Base-by-base conservation (phyloP, 2,329 filamentous ascomycete genomes). In the Rhynchosporium agropyri region DNA sequence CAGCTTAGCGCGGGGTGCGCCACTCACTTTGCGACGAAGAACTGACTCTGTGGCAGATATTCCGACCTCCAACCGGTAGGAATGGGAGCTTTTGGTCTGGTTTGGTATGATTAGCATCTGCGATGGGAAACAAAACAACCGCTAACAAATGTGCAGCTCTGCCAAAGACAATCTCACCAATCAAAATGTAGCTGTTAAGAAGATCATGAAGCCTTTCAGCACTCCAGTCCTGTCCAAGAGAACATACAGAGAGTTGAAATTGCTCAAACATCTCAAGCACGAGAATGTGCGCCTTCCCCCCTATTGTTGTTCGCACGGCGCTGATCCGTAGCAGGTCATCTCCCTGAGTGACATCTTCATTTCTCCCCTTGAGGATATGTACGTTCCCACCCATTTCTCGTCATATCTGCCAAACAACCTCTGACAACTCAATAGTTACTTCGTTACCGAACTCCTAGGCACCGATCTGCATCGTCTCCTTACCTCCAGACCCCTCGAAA, bases 141-240 rank as follows among this genome's bases (percentile, higher is more conserved):
- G 51, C 65, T 72, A 56, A 72, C 66, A 20, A 13, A 40, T 42
- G 50, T 60, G 71, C 76, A 98, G 94, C 80, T 98, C 95, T 68
- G 95, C 95, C 63, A 94, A 92, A 80, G 95, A 99, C 78, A 93
- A 98, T 81, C 92, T 99, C 79, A 98, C 95, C 65, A 91, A 86
- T 77, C 93, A 97, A 78, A 92, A 93, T 79, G 95, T 99, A 66
- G 95, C 95, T 64, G 93, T 99, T 76, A 99, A 99, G 86, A 99
- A 99, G 86, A 99, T 99, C 76, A 98, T 99, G 94, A 99, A 98
- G 83, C 95, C 95, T 9, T 99, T 99, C 80, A 97, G 93, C 83
- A 99, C 95, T n/a, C 93, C 95, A 0, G 95, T 99, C 63, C 84
- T 99, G 54, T 95, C 95, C 63, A 99, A 99, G 83, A 87, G 95